These are phyloP conservation scores for Ascochyta clinopodiicola DNA, from an alignment of 2,329 filamentous ascomycete species.

Conservation along the genomic window DNA sequence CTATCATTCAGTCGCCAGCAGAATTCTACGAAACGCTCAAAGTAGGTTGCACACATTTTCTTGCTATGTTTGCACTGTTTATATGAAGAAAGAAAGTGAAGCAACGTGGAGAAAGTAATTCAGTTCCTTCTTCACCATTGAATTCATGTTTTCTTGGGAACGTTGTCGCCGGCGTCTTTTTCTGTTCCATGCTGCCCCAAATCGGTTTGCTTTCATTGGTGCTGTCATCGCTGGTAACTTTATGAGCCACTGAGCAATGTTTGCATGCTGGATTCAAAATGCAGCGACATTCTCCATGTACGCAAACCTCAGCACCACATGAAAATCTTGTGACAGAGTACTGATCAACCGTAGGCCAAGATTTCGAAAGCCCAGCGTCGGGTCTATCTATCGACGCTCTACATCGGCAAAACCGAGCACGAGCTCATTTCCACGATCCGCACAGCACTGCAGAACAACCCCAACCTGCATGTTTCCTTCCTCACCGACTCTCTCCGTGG, in stretches of 20 bases:
- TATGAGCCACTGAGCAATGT: not conserved
- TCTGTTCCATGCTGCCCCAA: not conserved
- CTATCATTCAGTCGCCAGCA: constrained; percentile 78
- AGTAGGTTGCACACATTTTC: constrained; percentile 56
- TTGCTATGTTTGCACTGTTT: not conserved
- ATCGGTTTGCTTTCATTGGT: not conserved
- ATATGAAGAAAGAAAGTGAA: not conserved
- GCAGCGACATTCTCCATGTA: not conserved
- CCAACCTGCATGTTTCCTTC: constrained; percentile 81
- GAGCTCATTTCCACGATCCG: constrained; percentile 84
- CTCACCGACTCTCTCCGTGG: constrained; percentile 90
- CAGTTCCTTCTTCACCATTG: not conserved
- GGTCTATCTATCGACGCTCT: constrained; percentile 94
- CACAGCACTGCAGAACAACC: constrained; percentile 75
- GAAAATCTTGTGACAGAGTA: not conserved
- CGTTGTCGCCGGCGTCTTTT: not conserved
- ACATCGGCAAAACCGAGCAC: constrained; percentile 91
- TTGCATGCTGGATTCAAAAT: not conserved
- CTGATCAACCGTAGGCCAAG: constrained; percentile 58
- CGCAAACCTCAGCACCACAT: not conserved
- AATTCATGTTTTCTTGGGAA: not conserved
- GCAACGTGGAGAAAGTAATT: not conserved
- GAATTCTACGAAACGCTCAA: constrained; percentile 93
- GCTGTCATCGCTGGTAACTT: not conserved
- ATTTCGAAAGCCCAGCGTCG: constrained; percentile 79